These are phyloP conservation scores for Sporothrix luriei DNA, from an alignment of 2,329 filamentous ascomycete genomes.

Conservation along the genomic window DNA sequence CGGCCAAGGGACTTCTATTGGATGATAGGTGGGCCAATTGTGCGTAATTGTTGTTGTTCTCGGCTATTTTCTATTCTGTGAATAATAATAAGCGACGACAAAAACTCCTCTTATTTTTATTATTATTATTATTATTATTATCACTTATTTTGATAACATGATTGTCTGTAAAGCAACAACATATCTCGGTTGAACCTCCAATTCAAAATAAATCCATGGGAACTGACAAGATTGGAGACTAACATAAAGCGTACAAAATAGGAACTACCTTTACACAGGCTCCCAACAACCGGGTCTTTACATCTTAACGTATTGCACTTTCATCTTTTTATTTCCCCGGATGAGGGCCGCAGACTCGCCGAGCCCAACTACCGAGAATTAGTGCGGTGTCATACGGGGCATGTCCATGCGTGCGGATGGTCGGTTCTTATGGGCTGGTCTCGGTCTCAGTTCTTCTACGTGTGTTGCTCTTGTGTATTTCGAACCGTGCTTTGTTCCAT, in stretches of 20 bases:
- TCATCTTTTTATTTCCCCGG: neutral
- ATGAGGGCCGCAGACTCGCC: slow-evolving; percentile 26
- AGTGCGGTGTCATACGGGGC: slow-evolving; percentile 16
- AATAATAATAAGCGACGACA: too few relatives aligned
- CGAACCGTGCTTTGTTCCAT: neutral
- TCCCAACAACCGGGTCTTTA: neutral
- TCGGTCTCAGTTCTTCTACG: neutral
- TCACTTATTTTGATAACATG: too few relatives aligned
- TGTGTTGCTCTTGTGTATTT: neutral
- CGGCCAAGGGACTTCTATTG: neutral
- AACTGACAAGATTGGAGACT: too few relatives aligned
- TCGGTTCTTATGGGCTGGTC: neutral
- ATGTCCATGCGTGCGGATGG: neutral
- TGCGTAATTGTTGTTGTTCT: too few relatives aligned
- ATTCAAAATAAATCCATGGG: too few relatives aligned
- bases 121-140: too few relatives aligned
- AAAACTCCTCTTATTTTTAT: too few relatives aligned
- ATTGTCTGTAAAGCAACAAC: too few relatives aligned
- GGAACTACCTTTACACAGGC: neutral
- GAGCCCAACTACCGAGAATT: neutral
- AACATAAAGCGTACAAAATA: too few relatives aligned
- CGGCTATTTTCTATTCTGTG: too few relatives aligned
- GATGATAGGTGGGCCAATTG: too few relatives aligned
- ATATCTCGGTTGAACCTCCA: too few relatives aligned
- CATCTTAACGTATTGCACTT: neutral